Evolutionary conservation across 2,329 filamentous ascomycete species (phyloP).

Genomic region (Trichoderma harzianum): DNA sequence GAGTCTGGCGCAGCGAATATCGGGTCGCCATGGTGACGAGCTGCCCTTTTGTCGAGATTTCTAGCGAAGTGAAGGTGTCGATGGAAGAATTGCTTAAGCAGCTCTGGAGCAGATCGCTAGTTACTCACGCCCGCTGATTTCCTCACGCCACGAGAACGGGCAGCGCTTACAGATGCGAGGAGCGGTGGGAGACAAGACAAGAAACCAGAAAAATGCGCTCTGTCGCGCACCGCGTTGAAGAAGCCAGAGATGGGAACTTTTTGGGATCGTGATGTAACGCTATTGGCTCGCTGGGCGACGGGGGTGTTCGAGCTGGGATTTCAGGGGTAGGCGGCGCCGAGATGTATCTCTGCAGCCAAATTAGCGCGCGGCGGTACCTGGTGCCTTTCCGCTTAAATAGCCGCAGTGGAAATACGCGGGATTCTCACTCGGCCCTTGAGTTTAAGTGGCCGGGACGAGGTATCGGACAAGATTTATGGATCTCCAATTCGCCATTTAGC

Average conservation of each 20-base stretch:
- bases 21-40: slow-evolving; percentile 24
- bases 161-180: not conserved
- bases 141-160: not conserved
- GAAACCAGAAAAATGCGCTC: not conserved
- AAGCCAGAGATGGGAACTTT: slow-evolving; percentile 15
- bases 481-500: not conserved
- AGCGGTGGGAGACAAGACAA: not conserved
- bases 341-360: not conserved
- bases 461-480: not conserved
- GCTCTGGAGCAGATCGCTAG: not conserved
- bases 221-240: slow-evolving; percentile 11
- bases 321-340: not conserved
- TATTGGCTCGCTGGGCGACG: slow-evolving; percentile 17
- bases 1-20: slow-evolving; percentile 33
- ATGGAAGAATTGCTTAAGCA: not conserved
- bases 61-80: not conserved
- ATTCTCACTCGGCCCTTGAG: not conserved
- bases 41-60: not conserved
- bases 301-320: slow-evolving; percentile 6
- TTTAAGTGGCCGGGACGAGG: not conserved
- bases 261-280: slow-evolving; percentile 20
- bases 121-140: not conserved
- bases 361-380: not conserved
- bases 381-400: not conserved
- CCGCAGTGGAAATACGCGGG: slow-evolving; percentile 7